Conservation (phyloP, 192 early-diverging fungal genomes). For the Borealophlyctis nickersoniae region DNA sequence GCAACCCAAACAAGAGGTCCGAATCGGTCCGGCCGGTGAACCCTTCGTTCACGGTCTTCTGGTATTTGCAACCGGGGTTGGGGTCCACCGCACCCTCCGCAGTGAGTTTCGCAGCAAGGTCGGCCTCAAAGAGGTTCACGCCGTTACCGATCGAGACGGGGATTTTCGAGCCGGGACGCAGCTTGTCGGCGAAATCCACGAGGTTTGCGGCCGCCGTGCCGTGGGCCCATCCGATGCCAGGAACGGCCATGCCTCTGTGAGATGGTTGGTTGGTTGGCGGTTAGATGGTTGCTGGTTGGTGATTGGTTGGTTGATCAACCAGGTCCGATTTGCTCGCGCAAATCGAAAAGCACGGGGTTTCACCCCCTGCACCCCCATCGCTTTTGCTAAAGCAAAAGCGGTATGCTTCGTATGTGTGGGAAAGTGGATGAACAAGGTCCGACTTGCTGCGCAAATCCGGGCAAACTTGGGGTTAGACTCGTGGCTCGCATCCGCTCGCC, state of each 20-base stretch:
- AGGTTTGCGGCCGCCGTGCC: not conserved
- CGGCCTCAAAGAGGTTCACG: not conserved
- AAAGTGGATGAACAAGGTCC: no score
- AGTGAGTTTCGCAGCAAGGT: not conserved
- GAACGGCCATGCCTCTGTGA: not conserved
- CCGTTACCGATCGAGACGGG: not conserved
- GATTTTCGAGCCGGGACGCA: not conserved
- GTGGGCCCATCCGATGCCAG: not conserved
- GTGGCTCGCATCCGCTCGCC: no score
- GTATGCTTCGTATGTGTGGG: no score
- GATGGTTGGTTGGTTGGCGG: no score
- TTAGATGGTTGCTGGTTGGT: no score
- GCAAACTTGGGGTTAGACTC: no score
- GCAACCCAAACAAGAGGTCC: not conserved
- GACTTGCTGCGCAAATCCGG: no score
- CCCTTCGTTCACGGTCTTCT: not conserved
- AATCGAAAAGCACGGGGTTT: no score
- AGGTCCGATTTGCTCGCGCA: no score
- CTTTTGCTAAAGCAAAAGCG: no score
- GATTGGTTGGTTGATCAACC: no score
- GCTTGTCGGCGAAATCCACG: not conserved
- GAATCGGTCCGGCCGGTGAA: not conserved
- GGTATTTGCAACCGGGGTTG: constrained; percentile 1
- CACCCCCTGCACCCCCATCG: no score
- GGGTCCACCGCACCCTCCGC: not conserved